Evolutionary conservation across 2,329 filamentous ascomycete species (phyloP), one percentile per base, ranked within the genome.

Genomic region (Xylariales sp.): DNA sequence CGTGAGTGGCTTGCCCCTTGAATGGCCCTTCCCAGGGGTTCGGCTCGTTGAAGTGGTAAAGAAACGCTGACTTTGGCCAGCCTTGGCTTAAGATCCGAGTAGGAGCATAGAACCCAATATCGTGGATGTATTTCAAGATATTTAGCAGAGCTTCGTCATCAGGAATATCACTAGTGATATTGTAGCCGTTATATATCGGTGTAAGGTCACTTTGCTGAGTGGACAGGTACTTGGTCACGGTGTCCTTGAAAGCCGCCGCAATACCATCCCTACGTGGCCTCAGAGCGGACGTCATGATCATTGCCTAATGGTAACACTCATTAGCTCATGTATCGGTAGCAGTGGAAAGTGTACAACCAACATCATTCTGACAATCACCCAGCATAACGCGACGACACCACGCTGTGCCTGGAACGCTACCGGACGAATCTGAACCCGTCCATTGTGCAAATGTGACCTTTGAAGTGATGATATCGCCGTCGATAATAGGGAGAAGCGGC

Each of bases 1-100:
- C 21, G 33, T 36, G 33, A 10, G 33, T 20, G 3, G 33, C 33
- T 14, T 36, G 19, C n/a, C 33, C 33, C 20, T 36, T 36, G 33
- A 36, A 36, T 4, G 5, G 7, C 7, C 33, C 33, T 3, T 36
- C 33, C 33, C 33, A 36, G 3, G 33, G 33, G 24, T 36, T 36
- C 10, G 18, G 33, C 33, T 36, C 33, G 20, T 36, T 36, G 11
- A 36, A 21, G 10, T 14, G n/a, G 33, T 21, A 36, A 18, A 22
- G 2, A 10, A 21, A 36, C 4, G 18, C 14, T 18, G 16, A 21
- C 2, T 36, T 36, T 21, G 7, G 8, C 16, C 18, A 36, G 5
- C 33, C 33, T 4, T 10, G 10, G 10, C 19, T 21, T 8, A 36
- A 3, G 11, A 9, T 12, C 4, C 15, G 5, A 3, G 33, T n/a